These are phyloP conservation scores for Leishmania tarentolae DNA, from an alignment of 208 protist genomes.

Conservation along the genomic window DNA sequence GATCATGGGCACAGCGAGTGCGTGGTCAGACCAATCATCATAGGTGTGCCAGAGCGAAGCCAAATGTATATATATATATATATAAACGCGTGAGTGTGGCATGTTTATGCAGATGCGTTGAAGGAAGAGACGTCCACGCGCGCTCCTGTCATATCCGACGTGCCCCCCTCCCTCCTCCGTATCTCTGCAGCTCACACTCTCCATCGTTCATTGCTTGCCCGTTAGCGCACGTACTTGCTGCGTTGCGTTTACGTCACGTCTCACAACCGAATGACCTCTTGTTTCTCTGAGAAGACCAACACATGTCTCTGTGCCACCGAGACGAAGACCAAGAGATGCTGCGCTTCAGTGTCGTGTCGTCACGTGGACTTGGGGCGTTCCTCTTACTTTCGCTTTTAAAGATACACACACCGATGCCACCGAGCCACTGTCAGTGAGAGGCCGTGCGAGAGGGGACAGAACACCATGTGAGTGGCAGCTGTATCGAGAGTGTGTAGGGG, in stretches of 20 bases:
- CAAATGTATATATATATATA: too few species aligned
- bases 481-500: neutral
- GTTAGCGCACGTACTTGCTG: neutral
- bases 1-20: too few species aligned
- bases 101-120: neutral
- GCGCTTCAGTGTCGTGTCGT: neutral
- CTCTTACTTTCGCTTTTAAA: neutral
- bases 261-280: neutral
- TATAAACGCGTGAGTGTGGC: too few species aligned
- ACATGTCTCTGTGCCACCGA: neutral
- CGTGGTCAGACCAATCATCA: too few species aligned
- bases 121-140: neutral
- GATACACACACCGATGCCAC: neutral
- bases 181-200: neutral
- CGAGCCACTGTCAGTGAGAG: neutral
- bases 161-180: too few species aligned
- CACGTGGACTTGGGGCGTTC: neutral
- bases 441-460: neutral
- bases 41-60: too few species aligned
- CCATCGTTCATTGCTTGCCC: neutral
- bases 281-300: neutral
- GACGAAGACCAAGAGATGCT: neutral
- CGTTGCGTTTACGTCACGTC: neutral
- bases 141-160: too few species aligned
- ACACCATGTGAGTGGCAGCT: neutral